Evolutionary conservation across 805 yeast species (phyloP), one percentile per base, ranked within the genome.

Genomic region (Danielia oregonensis): DNA sequence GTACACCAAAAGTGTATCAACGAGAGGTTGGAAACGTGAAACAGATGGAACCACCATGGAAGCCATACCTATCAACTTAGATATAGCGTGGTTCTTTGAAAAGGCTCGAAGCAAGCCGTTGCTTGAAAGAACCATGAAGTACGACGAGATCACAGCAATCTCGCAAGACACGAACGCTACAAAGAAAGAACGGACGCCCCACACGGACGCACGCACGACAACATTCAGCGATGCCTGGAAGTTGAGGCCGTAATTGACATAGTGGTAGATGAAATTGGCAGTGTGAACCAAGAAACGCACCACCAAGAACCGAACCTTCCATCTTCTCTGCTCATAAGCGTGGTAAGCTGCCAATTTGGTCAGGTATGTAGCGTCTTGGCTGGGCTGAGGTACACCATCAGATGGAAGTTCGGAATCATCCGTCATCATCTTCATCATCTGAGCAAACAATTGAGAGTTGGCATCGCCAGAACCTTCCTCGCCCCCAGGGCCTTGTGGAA

Each of bases 221-320:
- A 44, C 33, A 37, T 54, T 49, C 3, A 59, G 43, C 16, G 65
- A 51, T 11, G 62, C 52, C 4, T 48, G 45, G 29, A 67, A 56
- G 12, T 50, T 39, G 5, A 37, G 38, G 8, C 39, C 35, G 21
- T 46, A 35, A n/a, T 34, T 39, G 10, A 37, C 7, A 42, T 42
- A 64, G 44, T 67, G 68, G 48, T 64, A 66, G 30, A 52, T 29
- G 49, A 67, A 67, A 37, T 61, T 65, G 30, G 40, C 24, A 21
- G 57, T 32, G 9, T 56, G 56, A 6, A 49, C 39, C 3, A 54
- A 3, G 35, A 47, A 52, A 29, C 73, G 54, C 15, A 58, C 38
- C 14, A 63, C 30, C 24, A 65, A 49, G 35, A 65, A 63, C 14
- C 56, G 45, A 36, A 54, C 57, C 38, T 59, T 57, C 59, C 57